Evolutionary conservation across 2,329 filamentous ascomycete genomes (phyloP), one percentile per base, ranked within the genome.

Genomic region (Alternaria sp.): DNA sequence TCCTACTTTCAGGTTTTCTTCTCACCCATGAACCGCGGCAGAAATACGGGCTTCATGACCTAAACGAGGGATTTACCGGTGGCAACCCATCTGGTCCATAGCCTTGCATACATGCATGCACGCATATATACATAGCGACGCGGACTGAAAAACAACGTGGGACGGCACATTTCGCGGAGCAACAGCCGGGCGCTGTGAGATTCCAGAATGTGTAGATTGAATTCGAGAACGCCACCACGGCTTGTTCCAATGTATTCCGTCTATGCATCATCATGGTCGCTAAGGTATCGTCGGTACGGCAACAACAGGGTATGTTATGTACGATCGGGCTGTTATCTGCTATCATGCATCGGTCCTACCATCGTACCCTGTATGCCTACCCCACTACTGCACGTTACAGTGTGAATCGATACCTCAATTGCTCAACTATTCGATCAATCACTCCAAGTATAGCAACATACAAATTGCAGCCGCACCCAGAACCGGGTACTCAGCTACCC

Each of bases 361-460:
- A 7, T 16, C 7, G 14, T 48, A 24, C 46, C 51, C 28, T 44
- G 51, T 22, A 43, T 32, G 5, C 18, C 18, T 36, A 53, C 20
- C 16, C 24, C 14, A 26, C 39, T 53, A 53, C 51, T 53, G 39
- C 39, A 44, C 39, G 26, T 43, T 49, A 26, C 20, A 14, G 24
- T 49, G 32, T 18, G 20, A 49, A 36, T 49, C 32, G 9, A 34
- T 24, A 36, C 46, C 46, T n/a, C 30, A 14, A 36, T 22, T 48
- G 30, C 46, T 48, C 46, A 49, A 49, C 30, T 20, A 26, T 8
- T 36, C 14, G 24, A 49, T 38, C 30, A 12, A 14, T 26, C 18
- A 49, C n/a, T 36, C 52, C 43, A 39, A 47, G 32, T 48, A 48
- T 54, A 54, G 34, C 52, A 28, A 41, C 22, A 43, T 26, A 49